A percentile compares a stretch with the other conserved stretches of the same genome.
These are phyloP conservation scores for Spathaspora passalidarum DNA, from an alignment of 805 yeast genomes.

Conservation along the genomic window DNA sequence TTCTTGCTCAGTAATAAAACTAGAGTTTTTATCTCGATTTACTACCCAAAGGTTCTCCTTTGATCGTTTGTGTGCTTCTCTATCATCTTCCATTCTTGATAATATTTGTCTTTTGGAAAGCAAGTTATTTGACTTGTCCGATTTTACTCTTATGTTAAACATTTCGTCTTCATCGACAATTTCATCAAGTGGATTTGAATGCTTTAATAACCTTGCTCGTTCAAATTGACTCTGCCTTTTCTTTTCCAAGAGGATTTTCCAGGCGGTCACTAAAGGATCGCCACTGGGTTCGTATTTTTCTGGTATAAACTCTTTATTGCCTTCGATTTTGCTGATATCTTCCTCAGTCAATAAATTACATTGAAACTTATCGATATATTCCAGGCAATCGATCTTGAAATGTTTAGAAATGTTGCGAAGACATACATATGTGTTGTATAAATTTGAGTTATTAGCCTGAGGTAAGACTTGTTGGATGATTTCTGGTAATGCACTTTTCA, in stretches of 20 bases:
- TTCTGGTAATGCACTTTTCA: conserved; percentile 32
- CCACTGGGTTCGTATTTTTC: conserved; percentile 9
- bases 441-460: conserved; percentile 31
- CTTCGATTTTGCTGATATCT: conserved; percentile 31
- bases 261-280: conserved; percentile 35
- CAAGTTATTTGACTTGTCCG: conserved; percentile 15
- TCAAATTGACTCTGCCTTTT: conserved; percentile 53
- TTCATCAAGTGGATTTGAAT: conserved; percentile 20
- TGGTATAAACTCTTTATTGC: conserved; percentile 32
- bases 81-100: conserved; percentile 84
- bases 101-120: conserved; percentile 54
- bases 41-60: conserved; percentile 82
- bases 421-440: conserved; percentile 34
- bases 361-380: conserved; percentile 22
- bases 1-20: conserved; percentile 35
- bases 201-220: conserved; percentile 37
- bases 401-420: conserved; percentile 36
- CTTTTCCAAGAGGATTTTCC: conserved; percentile 47
- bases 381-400: conserved; percentile 27
- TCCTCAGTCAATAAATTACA: conserved; percentile 29
- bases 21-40: conserved; percentile 39
- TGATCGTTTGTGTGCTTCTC: conserved; percentile 84
- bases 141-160: conserved; percentile 23
- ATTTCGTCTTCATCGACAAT: conserved; percentile 24
- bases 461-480: conserved; percentile 35